Evolutionary conservation across 352 stramenopile species (phyloP), one percentile per base, ranked within the genome.

Genomic region (Globisporangium irregulare): DNA sequence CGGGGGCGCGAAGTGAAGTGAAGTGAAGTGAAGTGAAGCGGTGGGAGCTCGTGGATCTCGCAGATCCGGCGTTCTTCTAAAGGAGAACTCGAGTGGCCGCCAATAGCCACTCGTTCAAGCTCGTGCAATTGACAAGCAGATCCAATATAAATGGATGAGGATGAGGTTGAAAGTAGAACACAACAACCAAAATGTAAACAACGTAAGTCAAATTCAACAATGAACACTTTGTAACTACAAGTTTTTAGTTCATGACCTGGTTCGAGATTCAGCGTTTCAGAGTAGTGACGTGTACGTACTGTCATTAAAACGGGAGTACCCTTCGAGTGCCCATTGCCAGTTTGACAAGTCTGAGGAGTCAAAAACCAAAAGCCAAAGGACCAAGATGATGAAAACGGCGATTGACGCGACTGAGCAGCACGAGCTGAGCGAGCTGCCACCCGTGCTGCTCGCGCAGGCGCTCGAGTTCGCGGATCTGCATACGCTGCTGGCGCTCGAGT

Each of bases 391-490:
- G n/a, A 56, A 27, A 22, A 51, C 24, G 53, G 4, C 15, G n/a
- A 48, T 18, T 55, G 27, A 8, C 4, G 68, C 68, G 65, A 34
- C 25, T 38, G 24, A 20, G 41, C 41, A 48, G 38, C 61, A 58
- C 12, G 12, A 58, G 55, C 59, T 82, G 41, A 65, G 61, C 55
- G 72, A 84, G 20, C 64, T 87, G 69, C 80, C 78, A 50, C 66
- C 68, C 10, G 78, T 84, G 27, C 64, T 87, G 61, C 65, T 87
- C 27, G 72, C 66, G 36, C 67, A 74, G 20, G 73, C 53, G 67
- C 73, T 87, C 56, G 75, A 74, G 56, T 87, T 86, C 61, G 67
- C 59, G 0, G 78, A 86, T 62, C 60, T 79, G 46, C 46, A 18
- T 54, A 60, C 64, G 69, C 67, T 87, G 54, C 65, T 81, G 69